Conservation (phyloP, 2,329 filamentous ascomycete species). For the Diaporthe sp. region DNA sequence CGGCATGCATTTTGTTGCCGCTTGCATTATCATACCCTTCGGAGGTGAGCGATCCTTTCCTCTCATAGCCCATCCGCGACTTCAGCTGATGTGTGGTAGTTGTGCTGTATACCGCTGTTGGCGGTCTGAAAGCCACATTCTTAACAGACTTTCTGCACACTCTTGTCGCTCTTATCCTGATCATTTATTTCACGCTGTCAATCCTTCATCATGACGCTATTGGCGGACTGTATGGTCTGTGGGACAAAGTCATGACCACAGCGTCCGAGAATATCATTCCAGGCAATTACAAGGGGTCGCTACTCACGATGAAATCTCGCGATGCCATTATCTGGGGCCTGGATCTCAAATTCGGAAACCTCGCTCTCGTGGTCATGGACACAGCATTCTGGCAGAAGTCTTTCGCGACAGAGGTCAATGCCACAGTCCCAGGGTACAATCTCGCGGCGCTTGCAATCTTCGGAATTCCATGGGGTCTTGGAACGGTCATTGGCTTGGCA, state of each 20-base stretch:
- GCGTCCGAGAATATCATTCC: constrained; percentile 55
- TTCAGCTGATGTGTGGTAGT: constrained; percentile 45
- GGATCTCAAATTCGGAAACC: constrained; percentile 62
- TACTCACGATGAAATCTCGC: constrained; percentile 62
- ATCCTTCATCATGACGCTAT: constrained; percentile 57
- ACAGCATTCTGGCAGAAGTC: constrained; percentile 67
- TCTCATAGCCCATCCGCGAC: not conserved
- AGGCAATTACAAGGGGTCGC: constrained; percentile 60
- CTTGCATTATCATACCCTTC: constrained; percentile 58
- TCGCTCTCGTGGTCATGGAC: constrained; percentile 63
- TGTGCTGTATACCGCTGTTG: constrained; percentile 60
- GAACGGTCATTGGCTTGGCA: constrained; percentile 59
- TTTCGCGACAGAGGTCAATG: constrained; percentile 60
- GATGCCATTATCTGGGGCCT: constrained; percentile 57
- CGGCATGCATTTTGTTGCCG: constrained; percentile 61
- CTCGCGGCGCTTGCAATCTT: constrained; percentile 59
- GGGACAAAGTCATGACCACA: constrained; percentile 59
- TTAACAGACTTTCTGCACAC: constrained; percentile 63
- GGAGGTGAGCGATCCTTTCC: constrained; percentile 48
- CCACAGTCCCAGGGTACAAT: constrained; percentile 61
- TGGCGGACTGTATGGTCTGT: constrained; percentile 57
- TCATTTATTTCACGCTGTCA: constrained; percentile 61
- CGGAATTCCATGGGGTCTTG: constrained; percentile 60
- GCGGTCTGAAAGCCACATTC: constrained; percentile 63
- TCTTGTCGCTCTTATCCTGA: constrained; percentile 58